Evolutionary conservation across 305 asterid species (phyloP).

Genomic region (Fraxinus latifolia): DNA sequence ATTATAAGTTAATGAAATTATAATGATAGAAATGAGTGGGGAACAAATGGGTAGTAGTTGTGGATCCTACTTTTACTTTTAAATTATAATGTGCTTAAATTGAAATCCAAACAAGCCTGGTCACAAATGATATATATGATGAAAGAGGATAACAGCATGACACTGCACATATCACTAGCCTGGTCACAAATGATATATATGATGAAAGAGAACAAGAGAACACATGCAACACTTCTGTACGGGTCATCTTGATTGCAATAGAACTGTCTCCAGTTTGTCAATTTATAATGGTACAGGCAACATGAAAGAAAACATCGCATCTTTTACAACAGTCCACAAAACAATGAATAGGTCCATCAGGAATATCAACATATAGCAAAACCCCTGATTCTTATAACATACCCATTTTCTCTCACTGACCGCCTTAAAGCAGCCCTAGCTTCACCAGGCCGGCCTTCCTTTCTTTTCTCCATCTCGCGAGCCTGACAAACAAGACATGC

Average conservation of each 20-base stretch:
- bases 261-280: background rate
- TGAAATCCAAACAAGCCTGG: background rate
- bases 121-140: background rate
- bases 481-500: conserved; percentile 51
- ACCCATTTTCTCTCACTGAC: conserved; percentile 97
- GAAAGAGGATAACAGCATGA: background rate
- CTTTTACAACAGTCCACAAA: background rate
- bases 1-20: background rate
- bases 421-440: conserved; percentile 93
- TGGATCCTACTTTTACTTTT: background rate
- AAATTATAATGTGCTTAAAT: background rate
- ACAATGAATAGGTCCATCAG: background rate
- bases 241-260: background rate
- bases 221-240: background rate
- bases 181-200: background rate
- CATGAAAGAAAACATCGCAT: background rate
- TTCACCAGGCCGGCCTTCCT: conserved; percentile 97
- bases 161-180: background rate
- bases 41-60: background rate
- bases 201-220: background rate
- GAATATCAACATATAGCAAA: background rate
- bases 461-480: conserved; percentile 97
- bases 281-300: background rate
- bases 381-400: conserved; percentile 21
- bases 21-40: background rate